Evolutionary conservation across 805 yeast genomes (phyloP).

Genomic region (Cyberlindnera suaveolens): DNA sequence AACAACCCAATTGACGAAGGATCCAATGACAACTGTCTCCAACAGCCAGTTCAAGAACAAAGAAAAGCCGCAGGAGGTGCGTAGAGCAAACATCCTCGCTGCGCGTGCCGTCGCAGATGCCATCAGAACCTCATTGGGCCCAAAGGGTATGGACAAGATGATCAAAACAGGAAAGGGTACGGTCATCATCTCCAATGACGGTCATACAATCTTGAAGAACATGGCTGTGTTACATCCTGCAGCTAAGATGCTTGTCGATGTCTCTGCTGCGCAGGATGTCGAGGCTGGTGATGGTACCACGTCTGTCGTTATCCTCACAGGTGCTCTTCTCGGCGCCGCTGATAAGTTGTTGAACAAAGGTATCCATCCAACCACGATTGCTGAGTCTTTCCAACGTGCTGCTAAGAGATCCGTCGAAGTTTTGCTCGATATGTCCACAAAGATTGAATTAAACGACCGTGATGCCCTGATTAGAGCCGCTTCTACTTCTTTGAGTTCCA

Average conservation of each 20-base stretch:
- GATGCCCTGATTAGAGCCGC: conserved; percentile 89
- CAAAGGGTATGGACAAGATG: conserved; percentile 99
- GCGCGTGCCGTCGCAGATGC: conserved; percentile 99
- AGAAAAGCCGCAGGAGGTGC: conserved; percentile 97
- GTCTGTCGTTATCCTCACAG: conserved; percentile 91
- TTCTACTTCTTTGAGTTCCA: conserved; percentile 86
- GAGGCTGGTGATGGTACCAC: conserved; percentile 99
- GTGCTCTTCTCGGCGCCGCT: conserved; percentile 91
- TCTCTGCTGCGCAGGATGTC: conserved; percentile 95
- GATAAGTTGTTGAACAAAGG: conserved; percentile 85
- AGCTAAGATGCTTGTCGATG: conserved; percentile 96
- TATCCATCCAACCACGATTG: conserved; percentile 91
- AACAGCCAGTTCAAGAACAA: conserved; percentile 89
- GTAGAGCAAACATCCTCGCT: conserved; percentile 94
- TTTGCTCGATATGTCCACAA: conserved; percentile 75
- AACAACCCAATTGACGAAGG: too few species aligned
- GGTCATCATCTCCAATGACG: conserved; percentile 94
- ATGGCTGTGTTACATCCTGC: conserved; percentile 99
- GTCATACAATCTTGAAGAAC: conserved; percentile 92
- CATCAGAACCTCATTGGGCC: conserved; percentile 91
- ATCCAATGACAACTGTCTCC: conserved; percentile 26
- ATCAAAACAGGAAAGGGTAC: conserved; percentile 90
- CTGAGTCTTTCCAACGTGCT: conserved; percentile 90
- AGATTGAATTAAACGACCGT: conserved; percentile 72
- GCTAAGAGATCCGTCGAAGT: conserved; percentile 80